A percentile compares a stretch with the other conserved stretches of the same genome.
Evolutionary conservation across 2,329 filamentous ascomycete species (phyloP).

Genomic region (Coniochaeta sp.): DNA sequence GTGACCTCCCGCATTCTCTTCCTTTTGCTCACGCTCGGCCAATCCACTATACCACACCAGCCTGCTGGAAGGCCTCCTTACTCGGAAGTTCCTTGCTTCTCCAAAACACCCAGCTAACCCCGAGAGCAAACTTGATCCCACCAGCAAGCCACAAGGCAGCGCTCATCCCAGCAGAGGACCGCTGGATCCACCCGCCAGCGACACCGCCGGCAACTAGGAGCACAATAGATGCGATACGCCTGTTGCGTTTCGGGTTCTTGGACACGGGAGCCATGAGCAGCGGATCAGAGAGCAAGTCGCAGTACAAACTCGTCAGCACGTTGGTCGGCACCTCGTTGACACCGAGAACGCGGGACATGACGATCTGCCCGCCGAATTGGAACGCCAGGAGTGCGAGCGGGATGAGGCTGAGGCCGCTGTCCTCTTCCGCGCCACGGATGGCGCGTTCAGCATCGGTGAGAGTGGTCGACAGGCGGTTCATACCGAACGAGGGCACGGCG

Average conservation of each 20-base stretch:
- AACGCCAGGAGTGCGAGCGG: conserved; percentile 43
- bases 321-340: conserved; percentile 49
- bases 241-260: conserved; percentile 43
- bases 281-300: conserved; percentile 45
- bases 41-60: not conserved
- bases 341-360: conserved; percentile 41
- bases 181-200: conserved; percentile 38
- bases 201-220: conserved; percentile 39
- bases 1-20: not conserved
- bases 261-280: conserved; percentile 32
- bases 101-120: conserved; percentile 22
- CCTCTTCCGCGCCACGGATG: conserved; percentile 27
- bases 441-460: conserved; percentile 26
- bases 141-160: conserved; percentile 38
- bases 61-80: not conserved
- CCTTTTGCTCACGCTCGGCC: not conserved
- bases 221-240: conserved; percentile 35
- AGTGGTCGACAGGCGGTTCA: conserved; percentile 24
- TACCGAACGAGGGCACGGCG: conserved; percentile 35
- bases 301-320: conserved; percentile 47
- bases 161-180: conserved; percentile 31
- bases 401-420: conserved; percentile 28
- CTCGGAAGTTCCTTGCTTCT: not conserved
- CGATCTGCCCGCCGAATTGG: conserved; percentile 49
- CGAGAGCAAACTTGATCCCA: conserved; percentile 33